Conservation (phyloP, 768 basidiomycete genomes). For the Suillus decipiens region DNA sequence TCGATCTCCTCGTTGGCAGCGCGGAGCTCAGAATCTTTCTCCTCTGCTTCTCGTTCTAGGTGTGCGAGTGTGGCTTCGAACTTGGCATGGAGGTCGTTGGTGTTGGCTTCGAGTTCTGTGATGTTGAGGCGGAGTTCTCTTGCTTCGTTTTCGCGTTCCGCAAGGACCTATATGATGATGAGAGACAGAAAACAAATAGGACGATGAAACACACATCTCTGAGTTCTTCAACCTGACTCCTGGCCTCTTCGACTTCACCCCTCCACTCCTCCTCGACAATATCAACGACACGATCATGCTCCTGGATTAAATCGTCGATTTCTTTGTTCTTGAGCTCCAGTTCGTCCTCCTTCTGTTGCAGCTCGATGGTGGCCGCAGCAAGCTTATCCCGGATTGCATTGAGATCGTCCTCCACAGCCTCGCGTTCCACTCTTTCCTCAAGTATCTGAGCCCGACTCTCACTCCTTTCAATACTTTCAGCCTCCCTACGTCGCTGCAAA, state of each 20-base stretch:
- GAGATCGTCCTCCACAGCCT: conserved; percentile 77
- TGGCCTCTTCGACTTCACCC: conserved; percentile 82
- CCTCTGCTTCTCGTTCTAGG: conserved; percentile 75
- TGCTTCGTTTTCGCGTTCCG: conserved; percentile 78
- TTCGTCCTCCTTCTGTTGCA: conserved; percentile 87
- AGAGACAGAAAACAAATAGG: conserved; percentile 7
- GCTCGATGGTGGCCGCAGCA: conserved; percentile 78
- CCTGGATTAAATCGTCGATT: conserved; percentile 74
- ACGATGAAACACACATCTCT: conserved; percentile 53
- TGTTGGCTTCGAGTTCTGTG: conserved; percentile 73
- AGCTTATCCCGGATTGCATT: conserved; percentile 75
- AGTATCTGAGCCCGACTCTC: conserved; percentile 70
- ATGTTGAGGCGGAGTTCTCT: conserved; percentile 73
- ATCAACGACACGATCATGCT: conserved; percentile 72
- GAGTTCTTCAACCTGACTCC: conserved; percentile 77
- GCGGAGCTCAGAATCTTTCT: conserved; percentile 79
- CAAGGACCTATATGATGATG: conserved; percentile 53
- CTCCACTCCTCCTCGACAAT: conserved; percentile 85
- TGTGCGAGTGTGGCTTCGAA: conserved; percentile 76
- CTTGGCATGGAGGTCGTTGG: conserved; percentile 68
- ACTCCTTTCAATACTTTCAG: conserved; percentile 67
- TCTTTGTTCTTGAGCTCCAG: conserved; percentile 76
- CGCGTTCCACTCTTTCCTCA: conserved; percentile 73
- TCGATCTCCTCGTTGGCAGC: conserved; percentile 76
- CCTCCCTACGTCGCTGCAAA: conserved; percentile 58